Evolutionary conservation across 1,284 basidiomycete genomes (phyloP), one percentile per base, ranked within the genome.

Genomic region (Marasmius tenuissimus): DNA sequence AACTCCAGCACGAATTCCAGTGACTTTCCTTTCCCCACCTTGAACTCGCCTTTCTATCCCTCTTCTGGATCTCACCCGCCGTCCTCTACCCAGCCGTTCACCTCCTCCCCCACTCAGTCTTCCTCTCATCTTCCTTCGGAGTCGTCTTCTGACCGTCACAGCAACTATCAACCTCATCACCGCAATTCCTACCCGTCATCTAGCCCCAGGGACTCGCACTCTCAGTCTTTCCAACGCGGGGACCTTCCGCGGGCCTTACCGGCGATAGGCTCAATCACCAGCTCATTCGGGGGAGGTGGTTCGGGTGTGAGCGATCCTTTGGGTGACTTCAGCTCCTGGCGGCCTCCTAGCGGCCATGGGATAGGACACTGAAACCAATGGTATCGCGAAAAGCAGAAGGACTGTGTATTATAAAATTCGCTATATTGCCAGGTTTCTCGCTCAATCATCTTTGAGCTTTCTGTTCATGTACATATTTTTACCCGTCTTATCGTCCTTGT

Each of bases 11-110:
- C 52, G 11, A 37, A 33, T 3, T 54, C 52, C 8, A 20, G 34
- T 20, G 33, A 34, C 52, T 54, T 54, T 18, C 52, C 27, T 18
- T 54, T 54, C 20, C 52, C 52, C 20, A 54, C 52, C 8, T n/a
- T 54, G 33, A 54, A 54, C 52, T 54, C 52, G 4, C 52, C 52
- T 14, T 54, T 54, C 34, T 54, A 54, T 38, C 52, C 52, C n/a
- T 20, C 52, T 12, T 37, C 52, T 20, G 45, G 45, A n/a, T 18
- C 16, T 47, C 45, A 47, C 12, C 52, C 52, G 12, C 33, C 33
- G 8, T 37, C 52, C 12, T 54, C 52, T 54, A n/a, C 33, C 18
- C 37, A 33, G 20, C 22, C 50, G 12, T 54, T 37, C 20, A 37
- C 52, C n/a, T 11, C 34, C 9, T 54, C 52, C 34, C 34, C 52